Conservation (phyloP, 495 filamentous ascomycete species). For the Pseudevernia furfuracea region DNA sequence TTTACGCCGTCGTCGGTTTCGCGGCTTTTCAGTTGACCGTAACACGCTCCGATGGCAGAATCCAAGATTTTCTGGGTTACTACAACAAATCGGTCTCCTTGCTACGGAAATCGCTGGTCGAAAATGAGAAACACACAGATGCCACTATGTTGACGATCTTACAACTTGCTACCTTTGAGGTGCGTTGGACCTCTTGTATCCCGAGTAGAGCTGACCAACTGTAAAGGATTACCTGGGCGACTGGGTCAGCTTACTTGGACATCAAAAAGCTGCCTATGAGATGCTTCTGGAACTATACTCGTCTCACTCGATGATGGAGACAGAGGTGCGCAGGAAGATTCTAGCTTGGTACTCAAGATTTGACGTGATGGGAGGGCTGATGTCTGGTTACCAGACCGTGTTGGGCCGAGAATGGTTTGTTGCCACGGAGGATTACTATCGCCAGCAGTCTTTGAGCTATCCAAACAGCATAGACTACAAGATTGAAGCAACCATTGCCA, state of each 20-base stretch:
- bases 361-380: slow-evolving; percentile 73
- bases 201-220: slow-evolving; percentile 25
- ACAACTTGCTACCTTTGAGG: slow-evolving; percentile 89
- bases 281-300: slow-evolving; percentile 72
- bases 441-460: slow-evolving; percentile 46
- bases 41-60: slow-evolving; percentile 55
- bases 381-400: slow-evolving; percentile 69
- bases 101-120: slow-evolving; percentile 63
- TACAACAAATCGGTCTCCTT: slow-evolving; percentile 80
- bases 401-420: slow-evolving; percentile 77
- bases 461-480: slow-evolving; percentile 59
- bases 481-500: slow-evolving; percentile 55
- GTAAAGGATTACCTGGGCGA: slow-evolving; percentile 86
- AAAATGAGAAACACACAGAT: slow-evolving; percentile 58
- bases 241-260: slow-evolving; percentile 83
- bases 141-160: slow-evolving; percentile 84
- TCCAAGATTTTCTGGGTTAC: slow-evolving; percentile 77
- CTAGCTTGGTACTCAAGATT: slow-evolving; percentile 85
- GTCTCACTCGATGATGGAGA: slow-evolving; percentile 65
- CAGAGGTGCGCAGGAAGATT: slow-evolving; percentile 59
- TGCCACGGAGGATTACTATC: slow-evolving; percentile 53
- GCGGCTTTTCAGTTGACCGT: slow-evolving; percentile 80
- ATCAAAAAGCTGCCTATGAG: slow-evolving; percentile 82
- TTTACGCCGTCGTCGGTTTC: slow-evolving; percentile 87
- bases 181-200: slow-evolving; percentile 35